Evolutionary conservation across 2,329 filamentous ascomycete genomes (phyloP).

Genomic region (Talaromyces amestolkiae): DNA sequence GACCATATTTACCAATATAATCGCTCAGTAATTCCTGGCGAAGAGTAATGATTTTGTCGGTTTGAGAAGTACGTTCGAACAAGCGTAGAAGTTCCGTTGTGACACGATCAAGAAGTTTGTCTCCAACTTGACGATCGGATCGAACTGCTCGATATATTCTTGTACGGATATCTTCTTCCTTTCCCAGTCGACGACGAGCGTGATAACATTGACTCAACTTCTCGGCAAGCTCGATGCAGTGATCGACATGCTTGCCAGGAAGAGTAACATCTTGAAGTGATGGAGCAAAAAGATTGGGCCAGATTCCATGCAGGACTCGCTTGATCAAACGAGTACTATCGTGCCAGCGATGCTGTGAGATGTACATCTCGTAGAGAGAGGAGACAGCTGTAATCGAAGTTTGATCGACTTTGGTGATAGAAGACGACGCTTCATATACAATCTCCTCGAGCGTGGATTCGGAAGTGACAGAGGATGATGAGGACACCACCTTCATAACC

Average conservation of each 20-base stretch:
- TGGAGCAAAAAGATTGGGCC: slow-evolving; percentile 48
- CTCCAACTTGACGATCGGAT: slow-evolving; percentile 28
- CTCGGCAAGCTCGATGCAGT: slow-evolving; percentile 48
- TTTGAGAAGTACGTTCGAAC: slow-evolving; percentile 32
- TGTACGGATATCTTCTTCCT: slow-evolving; percentile 39
- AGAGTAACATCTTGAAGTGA: slow-evolving; percentile 47
- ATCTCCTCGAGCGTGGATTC: slow-evolving; percentile 46
- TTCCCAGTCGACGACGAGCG: slow-evolving; percentile 33
- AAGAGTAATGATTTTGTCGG: slow-evolving; percentile 37
- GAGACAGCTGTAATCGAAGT: slow-evolving; percentile 43
- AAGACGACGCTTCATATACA: slow-evolving; percentile 44
- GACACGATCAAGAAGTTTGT: slow-evolving; percentile 31
- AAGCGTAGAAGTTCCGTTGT: slow-evolving; percentile 32
- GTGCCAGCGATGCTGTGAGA: slow-evolving; percentile 47
- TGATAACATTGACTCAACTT: slow-evolving; percentile 48
- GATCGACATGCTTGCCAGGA: slow-evolving; percentile 44
- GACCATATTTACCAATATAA: slow-evolving; percentile 35
- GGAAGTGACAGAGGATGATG: slow-evolving; percentile 32
- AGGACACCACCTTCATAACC: slow-evolving; percentile 37
- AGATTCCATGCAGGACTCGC: slow-evolving; percentile 45
- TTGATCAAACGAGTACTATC: slow-evolving; percentile 50
- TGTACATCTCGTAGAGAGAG: slow-evolving; percentile 43
- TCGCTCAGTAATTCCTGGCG: slow-evolving; percentile 42
- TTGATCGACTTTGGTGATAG: slow-evolving; percentile 40
- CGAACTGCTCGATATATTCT: slow-evolving; percentile 38